Evolutionary conservation across 495 filamentous ascomycete species (phyloP), one percentile per base, ranked within the genome.

Genomic region (Neurospora africana): DNA sequence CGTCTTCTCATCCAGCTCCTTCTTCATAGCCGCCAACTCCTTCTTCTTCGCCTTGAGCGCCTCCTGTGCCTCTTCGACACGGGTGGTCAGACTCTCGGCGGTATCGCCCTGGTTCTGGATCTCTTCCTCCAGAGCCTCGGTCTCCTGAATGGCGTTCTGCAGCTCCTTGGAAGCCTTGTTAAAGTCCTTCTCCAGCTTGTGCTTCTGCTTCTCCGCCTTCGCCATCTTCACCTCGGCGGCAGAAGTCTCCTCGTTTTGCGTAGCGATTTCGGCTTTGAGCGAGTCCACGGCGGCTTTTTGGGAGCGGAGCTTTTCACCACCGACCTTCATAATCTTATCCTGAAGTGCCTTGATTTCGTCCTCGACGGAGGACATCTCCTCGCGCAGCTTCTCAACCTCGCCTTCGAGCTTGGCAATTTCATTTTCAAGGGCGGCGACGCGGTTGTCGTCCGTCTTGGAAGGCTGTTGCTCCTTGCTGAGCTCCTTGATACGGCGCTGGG

Each of bases 271-370:
- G 78, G 95, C 92, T 79, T 94, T 95, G 69, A 94, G 82, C 33
- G 91, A 89, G 80, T 98, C 95, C n/a, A 99, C 94, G 82, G 92
- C 97, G 38, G 92, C 91, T 76, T 95, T 95, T 78, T 98, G 95
- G 33, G 90, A 87, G 65, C 95, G 89, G 11, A 99, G 89, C 78
- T 92, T 91, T 61, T 98, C 94, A 82, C 95, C 95, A 73, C 95
- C 95, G 70, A 96, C 90, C 81, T 97, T 91, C 95, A 98, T 98
- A 76, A 99, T 98, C 84, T 95, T 96, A 84, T 92, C 91, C 79
- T 98, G 94, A 23, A 99, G 85, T 2, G 83, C 84, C 81, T 95
- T 93, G 75, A 99, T 97, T 79, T 97, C 95, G 44, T 91, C 89
- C 76, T 99, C 96, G 27, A 97, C 89, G 36, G 89, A 93, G 19